Evolutionary conservation across 1,284 basidiomycete species (phyloP).

Genomic region (Papiliotrema laurentii): DNA sequence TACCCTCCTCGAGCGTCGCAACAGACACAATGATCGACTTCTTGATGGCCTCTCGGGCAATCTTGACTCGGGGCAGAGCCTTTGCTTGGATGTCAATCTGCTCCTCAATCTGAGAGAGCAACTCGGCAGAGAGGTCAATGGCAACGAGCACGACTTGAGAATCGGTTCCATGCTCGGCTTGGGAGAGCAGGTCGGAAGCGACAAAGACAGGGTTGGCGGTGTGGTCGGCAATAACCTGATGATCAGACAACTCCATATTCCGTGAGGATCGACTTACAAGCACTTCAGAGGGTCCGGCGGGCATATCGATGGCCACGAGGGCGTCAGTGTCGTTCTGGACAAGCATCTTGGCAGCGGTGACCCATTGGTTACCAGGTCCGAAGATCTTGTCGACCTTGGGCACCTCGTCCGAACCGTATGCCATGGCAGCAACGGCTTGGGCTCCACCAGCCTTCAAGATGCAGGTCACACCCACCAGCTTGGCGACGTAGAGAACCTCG

Average conservation of each 20-base stretch:
- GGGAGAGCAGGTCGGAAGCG: conserved; percentile 91
- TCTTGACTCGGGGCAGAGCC: conserved; percentile 80
- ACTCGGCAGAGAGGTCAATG: conserved; percentile 61
- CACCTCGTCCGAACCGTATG: conserved; percentile 90
- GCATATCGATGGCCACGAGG: conserved; percentile 96
- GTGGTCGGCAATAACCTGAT: conserved; percentile 84
- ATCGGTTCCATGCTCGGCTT: conserved; percentile 97
- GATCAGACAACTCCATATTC: neutral
- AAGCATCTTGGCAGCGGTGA: conserved; percentile 98
- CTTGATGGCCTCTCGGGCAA: conserved; percentile 82
- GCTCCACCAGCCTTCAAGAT: conserved; percentile 93
- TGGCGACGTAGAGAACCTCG: conserved; percentile 91
- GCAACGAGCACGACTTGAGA: conserved; percentile 94
- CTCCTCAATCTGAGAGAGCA: conserved; percentile 69
- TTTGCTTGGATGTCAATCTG: conserved; percentile 86
- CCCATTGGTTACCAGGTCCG: conserved; percentile 99
- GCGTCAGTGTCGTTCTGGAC: conserved; percentile 99
- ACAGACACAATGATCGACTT: conserved; percentile 87
- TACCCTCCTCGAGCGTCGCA: conserved; percentile 64
- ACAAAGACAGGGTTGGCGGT: conserved; percentile 84
- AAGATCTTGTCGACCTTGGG: conserved; percentile 99
- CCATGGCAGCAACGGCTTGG: conserved; percentile 94
- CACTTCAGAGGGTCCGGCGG: conserved; percentile 95
- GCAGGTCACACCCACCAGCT: conserved; percentile 78
- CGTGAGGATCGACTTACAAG: conserved; percentile 59